phyloP scores from a whole-genome alignment of 192 early-diverging fungal species.

The Coemansia sp. region DNA sequence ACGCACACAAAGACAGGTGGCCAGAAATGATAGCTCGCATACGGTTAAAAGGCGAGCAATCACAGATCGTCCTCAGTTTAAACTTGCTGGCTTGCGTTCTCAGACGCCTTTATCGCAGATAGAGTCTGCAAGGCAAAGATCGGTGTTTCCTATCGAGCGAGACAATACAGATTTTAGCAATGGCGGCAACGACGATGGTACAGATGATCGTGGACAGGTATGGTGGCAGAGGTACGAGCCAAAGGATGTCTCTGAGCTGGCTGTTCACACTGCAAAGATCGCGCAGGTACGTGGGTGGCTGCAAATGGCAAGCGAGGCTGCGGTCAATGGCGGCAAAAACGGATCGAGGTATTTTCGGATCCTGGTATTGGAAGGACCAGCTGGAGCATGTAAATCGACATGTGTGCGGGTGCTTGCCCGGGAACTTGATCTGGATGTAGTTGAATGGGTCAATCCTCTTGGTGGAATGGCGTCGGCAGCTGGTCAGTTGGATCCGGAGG shows the following conservation, averaged over 20 bases:
- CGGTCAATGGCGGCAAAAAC: slow-evolving; percentile 8
- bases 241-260: slow-evolving; percentile 39
- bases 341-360: slow-evolving; percentile 40
- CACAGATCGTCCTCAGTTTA: slow-evolving; percentile 34
- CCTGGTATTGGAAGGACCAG: slow-evolving; percentile 62
- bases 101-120: not conserved
- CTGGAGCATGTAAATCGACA: slow-evolving; percentile 67
- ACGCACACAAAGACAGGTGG: not conserved
- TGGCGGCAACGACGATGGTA: not conserved
- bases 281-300: slow-evolving; percentile 61
- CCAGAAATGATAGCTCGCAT: not conserved
- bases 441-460: slow-evolving; percentile 66
- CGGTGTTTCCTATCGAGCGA: not conserved
- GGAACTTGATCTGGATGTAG: slow-evolving; percentile 55
- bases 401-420: slow-evolving; percentile 58
- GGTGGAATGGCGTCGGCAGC: slow-evolving; percentile 8
- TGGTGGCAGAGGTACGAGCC: slow-evolving; percentile 54
- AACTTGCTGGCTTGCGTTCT: slow-evolving; percentile 7
- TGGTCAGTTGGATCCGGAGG: not conserved
- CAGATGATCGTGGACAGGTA: slow-evolving; percentile 20
- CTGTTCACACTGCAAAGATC: slow-evolving; percentile 56
- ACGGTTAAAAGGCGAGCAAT: slow-evolving; percentile 27
- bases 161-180: not conserved
- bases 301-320: slow-evolving; percentile 27
- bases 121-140: not conserved